Base-by-base conservation (phyloP, 257 asterid species). In the Osmanthus fragrans region DNA sequence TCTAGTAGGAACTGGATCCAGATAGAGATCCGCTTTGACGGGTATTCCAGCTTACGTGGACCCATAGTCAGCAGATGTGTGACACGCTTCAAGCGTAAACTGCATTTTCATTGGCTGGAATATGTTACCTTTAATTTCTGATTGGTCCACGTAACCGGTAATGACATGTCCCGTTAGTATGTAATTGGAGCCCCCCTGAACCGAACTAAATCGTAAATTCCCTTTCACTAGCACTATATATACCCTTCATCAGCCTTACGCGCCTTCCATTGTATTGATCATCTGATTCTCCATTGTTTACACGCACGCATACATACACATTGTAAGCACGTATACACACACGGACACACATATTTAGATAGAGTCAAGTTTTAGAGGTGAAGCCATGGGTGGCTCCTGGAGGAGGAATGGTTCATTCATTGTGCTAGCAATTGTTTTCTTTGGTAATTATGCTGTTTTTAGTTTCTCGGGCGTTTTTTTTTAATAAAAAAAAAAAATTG, bases 141-240 rank as follows among this genome's bases (percentile, higher is more conserved):
- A 85, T 85, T 82, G 85, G 89, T 73, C 87, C 89, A 83, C 85
- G 87, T 83, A 71, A 76, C 9, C 73, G 69, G 73, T 32, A 21
- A 77, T 77, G 84, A 84, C 85, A 77, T 25, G 69, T 54, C 47
- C 51, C 71, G 10, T 21, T 71, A 33, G 8, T 40, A 10, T 49
- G 7, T 42, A 12, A 42, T 42, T 42, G 65, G 65, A 56, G 65
- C 65, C 68, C 67, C 68, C 33, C 6, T 8, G 30, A 60, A 58
- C 66, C 30, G 66, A 58, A 58, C 66, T 21, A 19, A 56, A 32
- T 56, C 68, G 68, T 21, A 73, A 32, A 70, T 70, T 16, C 66
- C 21, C 8, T 60, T 36, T 33, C 5, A 49, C 21, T 32, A 30
- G 2, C 1, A 13, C 34, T 40, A 32, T 42, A 45, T 45, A 72